Evolutionary conservation across 2,329 filamentous ascomycete genomes (phyloP), one percentile per base, ranked within the genome.

Genomic region (Teratosphaeria pseudoeucalypti): DNA sequence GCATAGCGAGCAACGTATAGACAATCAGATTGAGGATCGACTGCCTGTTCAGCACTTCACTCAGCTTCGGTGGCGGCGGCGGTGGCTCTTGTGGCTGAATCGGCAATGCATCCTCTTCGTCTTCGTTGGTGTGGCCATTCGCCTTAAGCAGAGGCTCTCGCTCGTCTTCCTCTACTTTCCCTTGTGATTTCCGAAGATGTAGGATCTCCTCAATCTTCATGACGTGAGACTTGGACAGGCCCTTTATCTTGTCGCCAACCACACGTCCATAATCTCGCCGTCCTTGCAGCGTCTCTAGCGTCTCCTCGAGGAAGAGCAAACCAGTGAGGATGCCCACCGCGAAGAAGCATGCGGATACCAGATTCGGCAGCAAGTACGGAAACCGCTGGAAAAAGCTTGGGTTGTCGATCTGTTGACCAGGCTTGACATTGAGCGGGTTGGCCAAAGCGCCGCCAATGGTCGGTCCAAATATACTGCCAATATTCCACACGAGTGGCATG

Each of bases 401-500:
- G 10, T 72, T 70, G 29, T 67, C 67, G 34, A 63, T 59, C 39
- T 66, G 58, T 55, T 71, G 62, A 2, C 75, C 74, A 0, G 91
- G 90, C 68, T 88, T 85, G 60, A 91, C 86, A 61, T 86, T 81
- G 0, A 86, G 85, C 0, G 92, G 92, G 60, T 90, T 86, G 9
- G 91, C 90, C 61, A 97, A 84, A 62, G 90, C 86, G 4, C 92
- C 92, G 32, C 92, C 92, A 68, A 97, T 88, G 3, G 85, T 86
- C 1, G 92, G 92, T 0, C 92, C 92, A 65, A 96, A 88, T 43
- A 96, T 90, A 39, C 27, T 52, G 27, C 92, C 92, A 57, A 96
- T 78, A 11, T 86, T 91, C 88, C 90, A 97, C 1, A 88, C 89
- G 16, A 97, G 76, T 3, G 92, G 92, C 92, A 97, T 96, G 54